phyloP scores from a whole-genome alignment of 2,329 filamentous ascomycete genomes.

The Paecilomyces niveus region DNA sequence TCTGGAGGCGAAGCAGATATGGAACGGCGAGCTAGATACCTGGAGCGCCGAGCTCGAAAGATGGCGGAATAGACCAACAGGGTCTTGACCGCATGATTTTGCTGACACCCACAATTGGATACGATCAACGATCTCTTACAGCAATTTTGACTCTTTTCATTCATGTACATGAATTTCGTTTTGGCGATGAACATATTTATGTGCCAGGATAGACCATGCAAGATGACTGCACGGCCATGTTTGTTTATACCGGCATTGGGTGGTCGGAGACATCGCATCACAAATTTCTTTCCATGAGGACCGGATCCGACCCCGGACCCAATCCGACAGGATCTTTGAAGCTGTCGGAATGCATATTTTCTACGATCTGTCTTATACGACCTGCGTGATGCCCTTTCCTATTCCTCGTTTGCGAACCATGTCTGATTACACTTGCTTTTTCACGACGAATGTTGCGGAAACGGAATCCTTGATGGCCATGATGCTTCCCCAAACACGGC shows the following conservation, averaged over 20 bases:
- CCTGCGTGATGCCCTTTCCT: not conserved
- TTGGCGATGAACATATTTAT: not conserved
- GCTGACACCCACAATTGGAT: not conserved
- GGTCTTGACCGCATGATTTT: not conserved
- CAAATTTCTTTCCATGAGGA: not conserved
- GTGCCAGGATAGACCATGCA: not conserved
- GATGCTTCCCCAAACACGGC: not conserved
- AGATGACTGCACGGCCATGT: not conserved
- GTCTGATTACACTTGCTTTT: not conserved
- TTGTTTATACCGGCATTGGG: not conserved
- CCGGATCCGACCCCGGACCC: not conserved
- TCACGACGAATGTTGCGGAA: not conserved
- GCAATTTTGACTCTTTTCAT: not conserved
- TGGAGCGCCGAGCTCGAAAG: conserved; percentile 21
- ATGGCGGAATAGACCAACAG: not conserved
- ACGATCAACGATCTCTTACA: not conserved
- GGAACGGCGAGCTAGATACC: conserved; percentile 21
- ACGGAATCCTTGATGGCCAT: not conserved
- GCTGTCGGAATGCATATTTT: not conserved
- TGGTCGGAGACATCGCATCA: not conserved
- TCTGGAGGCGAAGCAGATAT: conserved; percentile 9
- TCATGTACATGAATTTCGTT: not conserved
- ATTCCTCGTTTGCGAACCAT: not conserved
- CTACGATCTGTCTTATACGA: not conserved
- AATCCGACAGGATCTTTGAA: not conserved